Evolutionary conservation across 192 early-diverging fungal species (phyloP).

Genomic region (Backusella psychrophila): DNA sequence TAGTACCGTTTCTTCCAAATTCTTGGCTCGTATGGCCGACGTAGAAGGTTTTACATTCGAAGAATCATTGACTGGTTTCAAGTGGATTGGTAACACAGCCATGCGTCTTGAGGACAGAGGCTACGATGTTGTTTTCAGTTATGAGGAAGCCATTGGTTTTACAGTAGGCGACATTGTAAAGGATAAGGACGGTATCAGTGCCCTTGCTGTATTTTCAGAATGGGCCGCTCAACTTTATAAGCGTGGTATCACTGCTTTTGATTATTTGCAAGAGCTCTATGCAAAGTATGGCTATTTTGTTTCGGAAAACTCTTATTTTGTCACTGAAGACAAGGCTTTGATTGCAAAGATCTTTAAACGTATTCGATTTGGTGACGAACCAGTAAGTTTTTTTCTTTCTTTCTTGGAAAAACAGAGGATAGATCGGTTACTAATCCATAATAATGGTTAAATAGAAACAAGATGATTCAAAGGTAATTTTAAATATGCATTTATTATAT

Average conservation of each 20-base stretch:
- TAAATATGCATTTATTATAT: background rate
- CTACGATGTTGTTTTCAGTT: constrained; percentile 75
- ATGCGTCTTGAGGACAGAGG: constrained; percentile 65
- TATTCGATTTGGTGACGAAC: constrained; percentile 72
- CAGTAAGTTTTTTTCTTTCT: constrained; percentile 17
- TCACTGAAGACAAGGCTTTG: constrained; percentile 70
- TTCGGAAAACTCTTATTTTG: constrained; percentile 86
- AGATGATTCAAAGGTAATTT: constrained; percentile 1
- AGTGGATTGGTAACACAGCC: constrained; percentile 89
- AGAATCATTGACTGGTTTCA: constrained; percentile 95
- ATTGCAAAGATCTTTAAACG: constrained; percentile 74
- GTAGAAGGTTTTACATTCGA: constrained; percentile 79
- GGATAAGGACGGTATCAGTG: constrained; percentile 93
- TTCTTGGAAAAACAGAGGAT: background rate
- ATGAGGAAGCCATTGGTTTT: constrained; percentile 95
- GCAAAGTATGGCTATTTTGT: constrained; percentile 82
- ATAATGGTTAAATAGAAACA: background rate
- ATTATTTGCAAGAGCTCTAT: constrained; percentile 75
- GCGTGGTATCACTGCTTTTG: constrained; percentile 55
- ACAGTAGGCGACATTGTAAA: constrained; percentile 75
- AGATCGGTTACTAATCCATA: background rate
- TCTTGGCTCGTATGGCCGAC: constrained; percentile 73
- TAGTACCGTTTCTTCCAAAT: constrained; percentile 86
- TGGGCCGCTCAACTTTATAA: constrained; percentile 64
- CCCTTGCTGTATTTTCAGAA: constrained; percentile 78